Evolutionary conservation across 106 monocot species (phyloP), one percentile per base, ranked within the genome.

Genomic region (Dactylorhiza incarnata): DNA sequence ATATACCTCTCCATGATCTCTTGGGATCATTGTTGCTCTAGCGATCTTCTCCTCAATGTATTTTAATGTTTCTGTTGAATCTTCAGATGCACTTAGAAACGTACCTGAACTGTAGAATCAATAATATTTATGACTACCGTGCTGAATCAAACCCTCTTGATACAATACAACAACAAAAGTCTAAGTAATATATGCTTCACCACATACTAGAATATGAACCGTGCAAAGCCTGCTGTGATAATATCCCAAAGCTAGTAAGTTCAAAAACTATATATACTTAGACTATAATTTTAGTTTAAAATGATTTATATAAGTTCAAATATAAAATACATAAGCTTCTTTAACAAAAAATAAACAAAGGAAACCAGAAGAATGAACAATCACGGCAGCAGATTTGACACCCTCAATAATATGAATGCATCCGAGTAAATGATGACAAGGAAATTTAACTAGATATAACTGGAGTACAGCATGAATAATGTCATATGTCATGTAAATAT

Each of bases 11-110:
- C 91, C 94, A 75, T 91, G 82, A 1, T 78, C 78, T 83, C 80
- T 86, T 61, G 94, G 94, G 73, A 94, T 85, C 94, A 94, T 89
- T 12, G 94, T 94, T 69, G 75, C 91, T 85, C 83, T 91, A 26
- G 94, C 94, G 73, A 94, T 94, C 80, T 89, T 88, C 46, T 85
- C 49, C 66, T 94, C 91, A 68, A 94, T 78, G 19, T 75, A 48
- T 9, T 75, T 73, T 75, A 94, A 65, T 25, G 80, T 78, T 80
- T 88, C 85, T 48, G 83, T 89, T 80, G 81, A 48, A 83, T 94
- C 94, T 72, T 91, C 85, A 66, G 65, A 67, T 69, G 91, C 83
- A 89, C 87, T 82, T 43, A 94, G 56, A 75, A 94, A 91, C 55
- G 94, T 89, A 37, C 91, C 94, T 58, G 94, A 94, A 81, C 94